These are phyloP conservation scores for Cladophialophora immunda DNA, from an alignment of 2,329 filamentous ascomycete species.

Conservation along the genomic window DNA sequence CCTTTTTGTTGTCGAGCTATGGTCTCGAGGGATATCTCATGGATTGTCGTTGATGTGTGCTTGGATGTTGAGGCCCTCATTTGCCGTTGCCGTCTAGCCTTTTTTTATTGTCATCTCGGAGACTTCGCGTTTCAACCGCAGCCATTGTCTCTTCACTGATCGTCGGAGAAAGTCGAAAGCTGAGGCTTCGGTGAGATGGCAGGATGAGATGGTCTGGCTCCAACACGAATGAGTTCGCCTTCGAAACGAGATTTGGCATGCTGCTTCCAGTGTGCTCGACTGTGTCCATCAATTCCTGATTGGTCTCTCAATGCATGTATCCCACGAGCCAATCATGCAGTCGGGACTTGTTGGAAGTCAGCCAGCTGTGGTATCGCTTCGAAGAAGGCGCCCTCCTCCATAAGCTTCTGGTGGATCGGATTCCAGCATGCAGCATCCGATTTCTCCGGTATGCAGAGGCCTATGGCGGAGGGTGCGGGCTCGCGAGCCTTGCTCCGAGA, in stretches of 20 bases:
- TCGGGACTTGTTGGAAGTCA: constrained; percentile 8
- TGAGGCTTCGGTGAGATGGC: constrained; percentile 18
- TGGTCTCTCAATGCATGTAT: constrained; percentile 26
- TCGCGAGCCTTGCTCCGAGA: constrained; percentile 29
- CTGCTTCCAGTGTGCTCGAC: constrained; percentile 4
- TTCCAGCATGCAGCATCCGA: constrained; percentile 32
- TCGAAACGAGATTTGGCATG: constrained; percentile 18
- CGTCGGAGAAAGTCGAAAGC: constrained; percentile 37
- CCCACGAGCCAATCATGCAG: constrained; percentile 20
- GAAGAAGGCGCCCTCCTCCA: constrained; percentile 30
- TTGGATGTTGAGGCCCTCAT: constrained; percentile 38
- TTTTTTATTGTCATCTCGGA: constrained; percentile 15
- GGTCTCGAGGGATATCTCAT: constrained; percentile 39
- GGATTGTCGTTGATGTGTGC: constrained; percentile 34
- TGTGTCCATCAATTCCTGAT: constrained; percentile 17
- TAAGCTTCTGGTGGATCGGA: constrained; percentile 30
- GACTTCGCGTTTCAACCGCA: constrained; percentile 23
- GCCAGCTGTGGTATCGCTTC: constrained; percentile 8
- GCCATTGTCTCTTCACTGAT: constrained; percentile 35
- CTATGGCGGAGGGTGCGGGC: constrained; percentile 25
- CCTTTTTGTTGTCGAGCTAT: constrained; percentile 35
- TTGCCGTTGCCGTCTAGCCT: constrained; percentile 21
- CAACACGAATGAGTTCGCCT: constrained; percentile 31
- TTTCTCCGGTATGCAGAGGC: constrained; percentile 33
- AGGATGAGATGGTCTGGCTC: constrained; percentile 7